Percentiles rank a stretch among this genome's conserved stretches.
Conservation (phyloP, 2,329 filamentous ascomycete species). For the Aspergillus pseudonomiae region DNA sequence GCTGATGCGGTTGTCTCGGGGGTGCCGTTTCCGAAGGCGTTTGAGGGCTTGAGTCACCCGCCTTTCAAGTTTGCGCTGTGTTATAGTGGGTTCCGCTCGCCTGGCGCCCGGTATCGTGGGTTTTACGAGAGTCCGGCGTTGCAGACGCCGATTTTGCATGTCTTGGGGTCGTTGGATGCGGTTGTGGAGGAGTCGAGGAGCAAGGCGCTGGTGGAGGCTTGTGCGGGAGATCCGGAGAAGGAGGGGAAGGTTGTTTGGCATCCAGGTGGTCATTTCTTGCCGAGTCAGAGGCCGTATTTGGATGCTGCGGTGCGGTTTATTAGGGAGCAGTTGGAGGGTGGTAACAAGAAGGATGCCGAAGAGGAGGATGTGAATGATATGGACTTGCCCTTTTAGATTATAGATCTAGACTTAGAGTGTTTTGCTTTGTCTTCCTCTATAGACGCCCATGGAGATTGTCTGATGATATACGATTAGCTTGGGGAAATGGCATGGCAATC, state of each 20-base stretch:
- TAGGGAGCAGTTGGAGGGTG: slow-evolving; percentile 52
- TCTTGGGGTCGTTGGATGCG: slow-evolving; percentile 80
- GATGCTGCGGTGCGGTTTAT: slow-evolving; percentile 76
- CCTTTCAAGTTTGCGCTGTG: slow-evolving; percentile 71
- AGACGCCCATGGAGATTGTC: background rate
- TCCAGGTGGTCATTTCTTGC: slow-evolving; percentile 89
- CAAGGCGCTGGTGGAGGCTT: slow-evolving; percentile 67
- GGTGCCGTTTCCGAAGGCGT: slow-evolving; percentile 57
- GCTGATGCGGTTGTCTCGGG: slow-evolving; percentile 34
- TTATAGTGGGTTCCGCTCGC: slow-evolving; percentile 77
- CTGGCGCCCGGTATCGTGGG: slow-evolving; percentile 63
- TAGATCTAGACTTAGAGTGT: slow-evolving; percentile 15
- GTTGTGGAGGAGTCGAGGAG: slow-evolving; percentile 81
- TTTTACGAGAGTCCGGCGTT: slow-evolving; percentile 74
- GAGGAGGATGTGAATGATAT: slow-evolving; percentile 67
- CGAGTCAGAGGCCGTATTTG: slow-evolving; percentile 78
- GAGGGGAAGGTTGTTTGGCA: slow-evolving; percentile 66
- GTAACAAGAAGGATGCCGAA: slow-evolving; percentile 51
- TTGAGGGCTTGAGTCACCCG: slow-evolving; percentile 51
- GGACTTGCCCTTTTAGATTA: slow-evolving; percentile 63
- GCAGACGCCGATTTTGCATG: slow-evolving; percentile 76
- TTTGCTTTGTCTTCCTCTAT: background rate
- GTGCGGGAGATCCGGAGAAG: slow-evolving; percentile 56
- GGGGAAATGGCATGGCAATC: background rate
- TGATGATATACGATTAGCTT: background rate